These are phyloP conservation scores for Aphanomyces invadans DNA, from an alignment of 352 stramenopile genomes.

Conservation along the genomic window DNA sequence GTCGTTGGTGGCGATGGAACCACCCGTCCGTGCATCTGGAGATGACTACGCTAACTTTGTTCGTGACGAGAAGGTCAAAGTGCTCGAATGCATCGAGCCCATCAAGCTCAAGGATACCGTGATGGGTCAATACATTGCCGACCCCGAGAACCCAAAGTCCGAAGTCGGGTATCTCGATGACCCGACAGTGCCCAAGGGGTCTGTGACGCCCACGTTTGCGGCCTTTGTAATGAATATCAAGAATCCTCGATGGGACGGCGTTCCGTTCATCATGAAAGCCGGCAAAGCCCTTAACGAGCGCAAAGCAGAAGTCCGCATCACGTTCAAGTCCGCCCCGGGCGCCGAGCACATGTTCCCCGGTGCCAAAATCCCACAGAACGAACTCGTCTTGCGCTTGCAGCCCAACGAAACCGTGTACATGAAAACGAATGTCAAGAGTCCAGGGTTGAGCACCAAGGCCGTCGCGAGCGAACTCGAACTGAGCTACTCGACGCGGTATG, in stretches of 20 bases:
- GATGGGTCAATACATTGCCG: slow-evolving; percentile 94
- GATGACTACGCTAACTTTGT: slow-evolving; percentile 90
- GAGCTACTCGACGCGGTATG: slow-evolving; percentile 89
- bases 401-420: slow-evolving; percentile 95
- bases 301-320: slow-evolving; percentile 95
- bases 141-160: slow-evolving; percentile 52
- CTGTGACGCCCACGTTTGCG: slow-evolving; percentile 88
- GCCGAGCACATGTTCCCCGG: slow-evolving; percentile 87
- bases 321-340: slow-evolving; percentile 92
- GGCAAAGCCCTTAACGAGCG: slow-evolving; percentile 97
- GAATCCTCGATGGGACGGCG: slow-evolving; percentile 93
- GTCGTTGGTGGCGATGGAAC: slow-evolving; percentile 95
- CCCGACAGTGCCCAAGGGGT: slow-evolving; percentile 90
- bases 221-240: slow-evolving; percentile 89
- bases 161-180: slow-evolving; percentile 94
- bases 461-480: slow-evolving; percentile 96
- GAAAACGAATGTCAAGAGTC: slow-evolving; percentile 96
- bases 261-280: slow-evolving; percentile 99
- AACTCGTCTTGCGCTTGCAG: slow-evolving; percentile 96
- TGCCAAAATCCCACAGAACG: slow-evolving; percentile 85
- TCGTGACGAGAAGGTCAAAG: slow-evolving; percentile 96
- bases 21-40: slow-evolving; percentile 73
- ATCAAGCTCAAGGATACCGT: slow-evolving; percentile 93
- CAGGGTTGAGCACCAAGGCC: slow-evolving; percentile 81
- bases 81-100: slow-evolving; percentile 93